Percentiles rank a stretch among this genome's conserved stretches.
Evolutionary conservation across 768 basidiomycete genomes (phyloP).

Genomic region (Chiua virens): DNA sequence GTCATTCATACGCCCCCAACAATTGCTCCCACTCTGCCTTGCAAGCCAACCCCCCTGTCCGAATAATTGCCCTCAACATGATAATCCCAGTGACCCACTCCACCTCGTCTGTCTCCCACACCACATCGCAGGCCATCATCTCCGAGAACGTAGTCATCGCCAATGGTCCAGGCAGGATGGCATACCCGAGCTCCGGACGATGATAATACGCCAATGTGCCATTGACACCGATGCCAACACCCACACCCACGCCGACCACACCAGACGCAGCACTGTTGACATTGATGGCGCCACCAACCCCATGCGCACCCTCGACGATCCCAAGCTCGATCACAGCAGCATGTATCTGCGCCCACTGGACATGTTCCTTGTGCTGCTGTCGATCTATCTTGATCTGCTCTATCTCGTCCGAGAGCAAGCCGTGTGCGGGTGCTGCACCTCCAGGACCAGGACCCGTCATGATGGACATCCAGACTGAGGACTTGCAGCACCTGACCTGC

Average conservation of each 20-base stretch:
- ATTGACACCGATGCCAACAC: not conserved
- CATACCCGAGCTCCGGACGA: slow-evolving; percentile 43
- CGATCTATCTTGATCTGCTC: slow-evolving; percentile 60
- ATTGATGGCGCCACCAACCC: too few species aligned
- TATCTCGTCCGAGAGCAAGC: slow-evolving; percentile 57
- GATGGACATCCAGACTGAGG: slow-evolving; percentile 51
- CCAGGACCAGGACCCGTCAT: not conserved
- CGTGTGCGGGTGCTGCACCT: slow-evolving; percentile 2
- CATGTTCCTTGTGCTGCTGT: slow-evolving; percentile 61
- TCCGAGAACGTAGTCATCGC: slow-evolving; percentile 50
- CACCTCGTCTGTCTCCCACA: slow-evolving; percentile 66
- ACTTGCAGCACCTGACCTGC: slow-evolving; percentile 37
- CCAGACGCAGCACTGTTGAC: not conserved
- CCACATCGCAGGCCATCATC: slow-evolving; percentile 62
- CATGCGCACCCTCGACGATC: slow-evolving; percentile 32
- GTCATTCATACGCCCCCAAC: slow-evolving; percentile 55
- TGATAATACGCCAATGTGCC: slow-evolving; percentile 25
- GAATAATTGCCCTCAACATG: slow-evolving; percentile 56
- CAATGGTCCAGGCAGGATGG: slow-evolving; percentile 30
- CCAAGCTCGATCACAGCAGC: slow-evolving; percentile 62
- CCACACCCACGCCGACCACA: not conserved
- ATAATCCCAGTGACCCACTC: slow-evolving; percentile 69
- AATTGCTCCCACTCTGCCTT: slow-evolving; percentile 56
- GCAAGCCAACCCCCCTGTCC: slow-evolving; percentile 50
- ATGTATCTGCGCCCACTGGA: slow-evolving; percentile 67